Evolutionary conservation across 2,329 filamentous ascomycete genomes (phyloP).

Genomic region (Ilyonectria mors-panacis): DNA sequence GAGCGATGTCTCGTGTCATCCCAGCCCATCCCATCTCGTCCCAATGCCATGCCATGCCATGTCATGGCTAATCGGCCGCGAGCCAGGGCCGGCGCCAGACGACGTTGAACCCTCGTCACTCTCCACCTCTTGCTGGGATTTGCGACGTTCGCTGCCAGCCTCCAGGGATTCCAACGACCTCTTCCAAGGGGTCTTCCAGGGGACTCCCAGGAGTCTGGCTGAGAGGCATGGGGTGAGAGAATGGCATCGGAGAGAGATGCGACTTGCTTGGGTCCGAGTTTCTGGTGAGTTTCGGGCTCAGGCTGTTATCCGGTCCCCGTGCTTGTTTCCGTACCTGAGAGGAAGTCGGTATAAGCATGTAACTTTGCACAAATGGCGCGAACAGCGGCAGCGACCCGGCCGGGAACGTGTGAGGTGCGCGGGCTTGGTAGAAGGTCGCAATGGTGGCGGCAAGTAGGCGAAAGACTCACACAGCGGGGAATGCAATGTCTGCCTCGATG

Average conservation of each 20-base stretch:
- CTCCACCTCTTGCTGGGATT: neutral
- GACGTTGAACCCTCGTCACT: slow-evolving; percentile 39
- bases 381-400: neutral
- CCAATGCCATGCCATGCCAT: slow-evolving; percentile 43
- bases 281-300: slow-evolving; percentile 13
- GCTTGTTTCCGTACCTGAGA: slow-evolving; percentile 16
- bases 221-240: neutral
- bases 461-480: slow-evolving; percentile 34
- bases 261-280: slow-evolving; percentile 11
- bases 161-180: slow-evolving; percentile 4
- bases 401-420: neutral
- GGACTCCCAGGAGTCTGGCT: neutral
- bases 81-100: slow-evolving; percentile 35
- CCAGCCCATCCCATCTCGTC: slow-evolving; percentile 40
- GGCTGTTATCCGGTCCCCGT: slow-evolving; percentile 4
- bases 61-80: slow-evolving; percentile 40
- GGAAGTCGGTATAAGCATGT: neutral
- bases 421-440: neutral
- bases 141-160: slow-evolving; percentile 4
- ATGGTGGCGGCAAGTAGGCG: slow-evolving; percentile 1
- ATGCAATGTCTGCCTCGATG: slow-evolving; percentile 44
- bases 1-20: slow-evolving; percentile 38
- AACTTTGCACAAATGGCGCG: neutral
- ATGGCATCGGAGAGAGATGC: neutral
- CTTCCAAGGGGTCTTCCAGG: neutral